Base-by-base conservation (phyloP, 2,329 filamentous ascomycete species). In the Tetracladium maxilliforme region DNA sequence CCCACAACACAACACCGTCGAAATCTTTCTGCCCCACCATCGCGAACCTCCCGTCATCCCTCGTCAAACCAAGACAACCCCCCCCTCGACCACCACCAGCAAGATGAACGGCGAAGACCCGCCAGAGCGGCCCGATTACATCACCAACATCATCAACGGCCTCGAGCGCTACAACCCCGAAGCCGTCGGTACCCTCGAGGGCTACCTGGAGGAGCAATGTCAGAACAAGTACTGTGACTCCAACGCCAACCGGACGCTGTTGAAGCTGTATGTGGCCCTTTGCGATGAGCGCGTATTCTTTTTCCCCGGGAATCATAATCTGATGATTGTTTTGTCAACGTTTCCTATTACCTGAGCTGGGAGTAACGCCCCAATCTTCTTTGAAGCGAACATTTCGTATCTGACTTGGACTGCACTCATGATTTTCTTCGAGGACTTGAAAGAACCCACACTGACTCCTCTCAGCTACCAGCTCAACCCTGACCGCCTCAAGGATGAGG, bases 91-190 rank as follows among this genome's bases (percentile, higher is more conserved):
- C n/a, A n/a, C n/a, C n/a, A n/a, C n/a, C n/a, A n/a, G n/a, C n/a
- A n/a, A n/a, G n/a, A n/a, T n/a, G n/a, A n/a, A n/a, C n/a, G n/a
- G n/a, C 61, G 87, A 94, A 67, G 81, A 86, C 57, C 80, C 82
- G 62, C 75, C 82, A 44, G 82, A 93, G 56, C 69, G 90, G 53
- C 87, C 90, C 42, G 81, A 90, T 40, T 75, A 90, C 53, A 92
- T 98, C 56, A 78, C 83, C 49, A 66, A 61, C 54, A 94, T 98
- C 48, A 83, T 98, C 49, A 93, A 87, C 58, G 87, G 90, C 42
- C 81, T 98, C 36, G 90, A 98, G 58, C 72, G 90, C 47, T 98
- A 98, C 64, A 98, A 98, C 57, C 90, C 90, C 21, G 90, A 98
- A 63, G 93, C 90, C 25, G 92, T 92, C 24, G 70, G 71, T 34